Evolutionary conservation across 441 rosid species (phyloP), one percentile per base, ranked within the genome.

Genomic region (Aleurites moluccanus): DNA sequence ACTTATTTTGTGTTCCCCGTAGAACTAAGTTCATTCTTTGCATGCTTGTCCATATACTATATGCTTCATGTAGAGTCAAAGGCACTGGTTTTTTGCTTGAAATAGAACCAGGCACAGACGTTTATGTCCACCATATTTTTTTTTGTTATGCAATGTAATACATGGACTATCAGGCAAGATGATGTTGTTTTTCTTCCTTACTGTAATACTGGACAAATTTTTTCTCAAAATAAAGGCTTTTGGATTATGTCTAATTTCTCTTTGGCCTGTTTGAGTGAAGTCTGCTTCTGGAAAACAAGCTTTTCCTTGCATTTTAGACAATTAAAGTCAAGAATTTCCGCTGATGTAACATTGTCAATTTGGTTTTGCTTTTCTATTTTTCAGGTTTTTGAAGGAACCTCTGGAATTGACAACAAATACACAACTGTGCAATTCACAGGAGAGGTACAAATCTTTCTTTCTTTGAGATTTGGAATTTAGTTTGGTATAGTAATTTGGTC

Each of bases 401-500:
- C 98, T 75, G 98, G 97, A 50, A 94, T 94, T 45, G 98, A 94
- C 83, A 94, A 91, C 87, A 94, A 94, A 83, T 92, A 82, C 77
- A 94, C 98, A 0, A 94, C 97, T 0, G 97, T 94, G 71, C 97
- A 94, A 80, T 94, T 94, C 81, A 94, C 98, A 10, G 98, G 97
- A 77, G 97, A 94, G 97, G 98, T 92, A 78, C 73, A 78, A 61
- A 40, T 38, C 28, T 2, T 75, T 66, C 53, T 64, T 64, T 64
- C 35, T 38, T 52, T 53, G 10, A 14, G 16, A 42, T 44, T 30
- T 28, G 57, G 45, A 42, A 8, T 35, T 45, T 27, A 20, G n/a
- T 64, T 64, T 4, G 21, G 35, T 35, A 8, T 21, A 20, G 3
- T 50, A 18, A 35, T 21, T 30, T 59, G 4, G 15, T 9, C 9